phyloP scores from a whole-genome alignment of 2,329 filamentous ascomycete genomes.

The Aspergillus brasiliensis region DNA sequence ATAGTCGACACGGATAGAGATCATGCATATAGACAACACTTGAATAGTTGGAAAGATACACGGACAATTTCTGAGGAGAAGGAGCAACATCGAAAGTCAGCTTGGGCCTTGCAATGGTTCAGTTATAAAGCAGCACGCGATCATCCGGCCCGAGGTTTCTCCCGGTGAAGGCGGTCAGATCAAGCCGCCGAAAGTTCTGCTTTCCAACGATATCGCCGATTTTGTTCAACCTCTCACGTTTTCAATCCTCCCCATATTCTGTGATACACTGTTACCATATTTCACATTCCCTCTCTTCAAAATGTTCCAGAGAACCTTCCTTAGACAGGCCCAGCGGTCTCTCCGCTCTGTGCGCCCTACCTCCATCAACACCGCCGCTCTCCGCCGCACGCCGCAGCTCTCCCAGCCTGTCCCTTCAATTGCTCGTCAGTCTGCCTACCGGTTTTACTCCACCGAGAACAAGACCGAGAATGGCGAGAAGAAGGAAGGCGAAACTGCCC shows the following conservation, averaged over 20 bases:
- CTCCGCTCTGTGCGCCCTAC: constrained; percentile 35
- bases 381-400: constrained; percentile 38
- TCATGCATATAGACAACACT: background rate
- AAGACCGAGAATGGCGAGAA: constrained; percentile 40
- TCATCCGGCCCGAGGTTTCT: constrained; percentile 16
- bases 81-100: background rate
- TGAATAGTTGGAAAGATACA: background rate
- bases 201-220: constrained; percentile 18
- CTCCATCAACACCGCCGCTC: constrained; percentile 34
- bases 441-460: constrained; percentile 50
- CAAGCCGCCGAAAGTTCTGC: constrained; percentile 20
- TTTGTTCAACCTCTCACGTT: constrained; percentile 5
- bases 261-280: constrained; percentile 7
- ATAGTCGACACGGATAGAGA: background rate
- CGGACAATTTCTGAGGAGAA: background rate
- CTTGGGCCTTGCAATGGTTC: background rate
- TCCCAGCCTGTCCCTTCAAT: constrained; percentile 35
- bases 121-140: background rate
- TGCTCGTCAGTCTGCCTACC: constrained; percentile 35
- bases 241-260: background rate
- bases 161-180: constrained; percentile 20
- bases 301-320: constrained; percentile 48
- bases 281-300: constrained; percentile 14
- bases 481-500: constrained; percentile 43
- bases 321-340: constrained; percentile 46